Percentiles rank a stretch among this genome's conserved stretches.
phyloP scores from a whole-genome alignment of 2,329 filamentous ascomycete genomes.

The Exophiala xenobiotica region DNA sequence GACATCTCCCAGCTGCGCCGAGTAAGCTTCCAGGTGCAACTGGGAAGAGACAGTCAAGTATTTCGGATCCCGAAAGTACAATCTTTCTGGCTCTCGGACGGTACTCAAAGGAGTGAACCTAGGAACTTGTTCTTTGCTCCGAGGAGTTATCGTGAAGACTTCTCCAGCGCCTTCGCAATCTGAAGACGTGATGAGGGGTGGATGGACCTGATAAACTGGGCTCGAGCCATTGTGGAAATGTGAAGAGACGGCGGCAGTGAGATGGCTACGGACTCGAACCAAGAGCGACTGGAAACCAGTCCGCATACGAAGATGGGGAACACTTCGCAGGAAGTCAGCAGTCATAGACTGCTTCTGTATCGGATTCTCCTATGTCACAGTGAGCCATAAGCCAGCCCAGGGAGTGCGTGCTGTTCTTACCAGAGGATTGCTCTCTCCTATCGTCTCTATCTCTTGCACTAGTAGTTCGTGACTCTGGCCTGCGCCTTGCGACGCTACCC shows the following conservation, averaged over 20 bases:
- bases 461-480: constrained; percentile 79
- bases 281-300: constrained; percentile 78
- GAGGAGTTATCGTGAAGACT: constrained; percentile 71
- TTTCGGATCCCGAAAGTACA: constrained; percentile 83
- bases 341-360: constrained; percentile 97
- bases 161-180: constrained; percentile 97
- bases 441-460: constrained; percentile 64
- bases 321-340: constrained; percentile 79
- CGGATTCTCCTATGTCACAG: constrained; percentile 72
- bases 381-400: too few species aligned
- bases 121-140: constrained; percentile 18
- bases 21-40: constrained; percentile 87
- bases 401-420: too few species aligned
- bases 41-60: constrained; percentile 95
- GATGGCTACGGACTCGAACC: constrained; percentile 77
- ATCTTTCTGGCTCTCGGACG: constrained; percentile 41
- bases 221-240: constrained; percentile 71
- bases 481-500: constrained; percentile 65
- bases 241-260: constrained; percentile 68
- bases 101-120: constrained; percentile 25
- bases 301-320: constrained; percentile 83
- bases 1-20: constrained; percentile 83
- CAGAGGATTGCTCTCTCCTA: constrained; percentile 68
- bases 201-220: constrained; percentile 72
- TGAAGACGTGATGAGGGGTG: constrained; percentile 91